These are phyloP conservation scores for Fusarium verticillioides DNA, from an alignment of 2,329 filamentous ascomycete species.

Conservation along the genomic window DNA sequence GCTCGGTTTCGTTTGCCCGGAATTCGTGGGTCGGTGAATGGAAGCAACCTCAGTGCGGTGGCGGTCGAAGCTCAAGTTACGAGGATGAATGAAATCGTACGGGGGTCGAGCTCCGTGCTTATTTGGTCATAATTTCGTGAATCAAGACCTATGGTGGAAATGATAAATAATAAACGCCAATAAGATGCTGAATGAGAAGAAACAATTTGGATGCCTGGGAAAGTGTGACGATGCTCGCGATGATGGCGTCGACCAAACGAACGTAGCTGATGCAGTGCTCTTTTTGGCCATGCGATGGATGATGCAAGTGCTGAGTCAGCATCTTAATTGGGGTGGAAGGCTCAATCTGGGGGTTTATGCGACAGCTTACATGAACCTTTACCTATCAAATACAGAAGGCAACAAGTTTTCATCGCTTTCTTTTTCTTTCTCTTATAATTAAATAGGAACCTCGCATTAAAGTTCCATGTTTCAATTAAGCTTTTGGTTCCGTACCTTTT, in stretches of 20 bases:
- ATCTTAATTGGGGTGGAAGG: background rate
- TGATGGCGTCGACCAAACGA: conserved; percentile 24
- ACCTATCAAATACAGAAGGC: background rate
- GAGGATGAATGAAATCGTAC: conserved; percentile 34
- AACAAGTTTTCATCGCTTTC: background rate
- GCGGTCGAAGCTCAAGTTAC: conserved; percentile 26
- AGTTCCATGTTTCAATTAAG: background rate
- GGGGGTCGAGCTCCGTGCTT: conserved; percentile 24
- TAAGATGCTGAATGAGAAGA: background rate
- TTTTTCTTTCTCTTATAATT: background rate
- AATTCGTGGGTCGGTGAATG: background rate
- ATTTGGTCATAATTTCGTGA: conserved; percentile 34
- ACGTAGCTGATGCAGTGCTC: conserved; percentile 39
- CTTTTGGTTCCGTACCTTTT: background rate
- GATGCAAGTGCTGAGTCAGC: conserved; percentile 16
- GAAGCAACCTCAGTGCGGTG: background rate
- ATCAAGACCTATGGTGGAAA: background rate
- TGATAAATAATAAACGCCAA: background rate
- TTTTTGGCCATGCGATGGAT: background rate
- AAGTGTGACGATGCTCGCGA: conserved; percentile 24
- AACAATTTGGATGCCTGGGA: conserved; percentile 13
- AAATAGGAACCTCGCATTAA: background rate
- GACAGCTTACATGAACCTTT: background rate
- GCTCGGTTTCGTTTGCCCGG: background rate
- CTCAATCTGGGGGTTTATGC: background rate